Evolutionary conservation across 306 rosid genomes (phyloP), one percentile per base, ranked within the genome.

Genomic region (Rubus parviflorus): DNA sequence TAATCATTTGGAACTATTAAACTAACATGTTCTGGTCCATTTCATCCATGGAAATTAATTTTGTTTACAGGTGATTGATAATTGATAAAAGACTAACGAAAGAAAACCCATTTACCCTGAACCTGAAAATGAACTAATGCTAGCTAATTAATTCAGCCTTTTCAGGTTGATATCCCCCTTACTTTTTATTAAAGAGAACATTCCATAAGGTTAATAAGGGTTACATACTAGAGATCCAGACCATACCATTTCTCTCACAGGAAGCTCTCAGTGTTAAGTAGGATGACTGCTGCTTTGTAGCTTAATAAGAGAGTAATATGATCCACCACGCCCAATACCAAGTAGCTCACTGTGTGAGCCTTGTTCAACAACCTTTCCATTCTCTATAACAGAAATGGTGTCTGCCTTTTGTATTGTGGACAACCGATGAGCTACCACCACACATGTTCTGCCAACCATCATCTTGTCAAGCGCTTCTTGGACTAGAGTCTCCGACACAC

Each of bases 401-500:
- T 83, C 84, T 38, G 53, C 89, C 63, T 47, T 78, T 19, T 85
- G 88, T 68, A 83, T 89, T 25, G 84, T 89, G 47, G 88, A 83
- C 80, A 89, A 66, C 22, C 88, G 77, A 41, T 87, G 91, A 40
- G 86, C n/a, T n/a, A n/a, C 91, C 42, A 84, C 82, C 10, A 84
- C 86, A 76, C 89, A 80, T 30, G 88, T 89, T 82, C 88, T 83
- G 43, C 86, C 76, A n/a, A n/a, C n/a, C n/a, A n/a, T n/a, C n/a
- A n/a, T n/a, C n/a, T n/a, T n/a, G 66, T 87, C 86, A 15, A 80
- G 19, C 2, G 87, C 82, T 62, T 83, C 84, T 35, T 89, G 87
- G 48, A 83, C 93, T n/a, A 87, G 73, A n/a, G 72, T 85, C 82
- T 89, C 93, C 19, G 91, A 87, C 8, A n/a, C n/a, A n/a, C n/a